These are phyloP conservation scores for Diplosphaera chodatii DNA, from an alignment of 139 green algal species.

Conservation along the genomic window DNA sequence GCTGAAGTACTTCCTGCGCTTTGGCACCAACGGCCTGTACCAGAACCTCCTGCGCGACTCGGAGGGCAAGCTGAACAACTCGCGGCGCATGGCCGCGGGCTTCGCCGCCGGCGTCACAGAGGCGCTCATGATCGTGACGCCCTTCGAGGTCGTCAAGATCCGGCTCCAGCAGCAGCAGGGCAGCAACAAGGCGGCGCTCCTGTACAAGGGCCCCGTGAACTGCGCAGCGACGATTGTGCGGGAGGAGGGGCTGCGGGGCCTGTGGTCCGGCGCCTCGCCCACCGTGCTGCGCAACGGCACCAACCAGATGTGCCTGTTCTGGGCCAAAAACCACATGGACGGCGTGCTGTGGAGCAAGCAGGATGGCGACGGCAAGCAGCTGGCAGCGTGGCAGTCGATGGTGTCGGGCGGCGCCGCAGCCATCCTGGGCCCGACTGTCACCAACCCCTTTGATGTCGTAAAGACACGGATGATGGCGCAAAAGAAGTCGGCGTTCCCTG, in stretches of 20 bases:
- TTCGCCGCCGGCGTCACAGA: constrained; percentile 76
- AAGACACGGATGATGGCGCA: constrained; percentile 3
- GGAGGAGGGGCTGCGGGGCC: constrained; percentile 71
- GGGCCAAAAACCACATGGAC: constrained; percentile 75
- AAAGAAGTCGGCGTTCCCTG: constrained; percentile 4
- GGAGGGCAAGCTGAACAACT: constrained; percentile 44
- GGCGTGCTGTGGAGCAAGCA: constrained; percentile 44
- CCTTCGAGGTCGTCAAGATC: constrained; percentile 92
- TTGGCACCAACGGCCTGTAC: constrained; percentile 85
- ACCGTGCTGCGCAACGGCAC: constrained; percentile 86
- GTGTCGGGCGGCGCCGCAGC: constrained; percentile 74
- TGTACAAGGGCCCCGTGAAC: constrained; percentile 81
- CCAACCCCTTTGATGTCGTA: constrained; percentile 87
- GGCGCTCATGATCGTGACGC: constrained; percentile 86
- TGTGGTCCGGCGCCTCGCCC: constrained; percentile 79
- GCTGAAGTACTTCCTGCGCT: constrained; percentile 88
- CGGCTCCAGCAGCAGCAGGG: constrained; percentile 86
- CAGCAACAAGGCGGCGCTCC: constrained; percentile 46
- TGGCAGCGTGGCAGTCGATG: constrained; percentile 69
- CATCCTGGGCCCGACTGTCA: constrained; percentile 70
- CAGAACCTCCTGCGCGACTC: too few species aligned
- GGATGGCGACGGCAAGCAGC: constrained; percentile 66
- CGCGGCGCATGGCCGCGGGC: constrained; percentile 56
- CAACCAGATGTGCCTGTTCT: constrained; percentile 93
- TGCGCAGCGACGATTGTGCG: constrained; percentile 64